These are phyloP conservation scores for Hordeum marinum DNA, from an alignment of 176 grass and related monocot species.

Conservation along the genomic window DNA sequence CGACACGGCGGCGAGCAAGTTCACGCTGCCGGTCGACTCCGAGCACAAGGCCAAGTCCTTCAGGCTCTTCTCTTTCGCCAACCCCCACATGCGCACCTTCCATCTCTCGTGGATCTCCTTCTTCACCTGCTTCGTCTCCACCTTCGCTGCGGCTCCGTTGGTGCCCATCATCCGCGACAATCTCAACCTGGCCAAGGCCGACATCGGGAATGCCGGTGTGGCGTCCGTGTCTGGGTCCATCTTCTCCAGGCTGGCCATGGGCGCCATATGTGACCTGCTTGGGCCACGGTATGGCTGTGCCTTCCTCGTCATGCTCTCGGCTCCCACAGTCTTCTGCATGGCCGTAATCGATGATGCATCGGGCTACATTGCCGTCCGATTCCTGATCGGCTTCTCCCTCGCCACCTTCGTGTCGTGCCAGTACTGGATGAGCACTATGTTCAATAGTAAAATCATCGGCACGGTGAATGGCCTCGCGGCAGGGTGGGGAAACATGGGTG, in stretches of 20 bases:
- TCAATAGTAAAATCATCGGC: conserved; percentile 70
- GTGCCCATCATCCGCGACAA: conserved; percentile 90
- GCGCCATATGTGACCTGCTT: conserved; percentile 59
- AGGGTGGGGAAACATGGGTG: not conserved
- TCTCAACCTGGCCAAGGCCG: conserved; percentile 60
- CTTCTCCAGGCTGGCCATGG: conserved; percentile 88
- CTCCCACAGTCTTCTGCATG: not conserved
- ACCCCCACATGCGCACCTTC: conserved; percentile 74
- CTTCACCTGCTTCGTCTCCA: conserved; percentile 93
- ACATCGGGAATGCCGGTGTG: conserved; percentile 74
- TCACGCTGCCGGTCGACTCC: conserved; percentile 69
- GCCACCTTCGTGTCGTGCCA: conserved; percentile 67
- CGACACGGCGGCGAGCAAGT: conserved; percentile 17
- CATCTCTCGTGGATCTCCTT: conserved; percentile 84
- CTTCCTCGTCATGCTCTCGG: conserved; percentile 66
- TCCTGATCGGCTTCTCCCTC: conserved; percentile 46
- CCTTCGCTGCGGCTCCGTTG: conserved; percentile 55
- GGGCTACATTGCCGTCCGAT: not conserved
- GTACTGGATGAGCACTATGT: conserved; percentile 95
- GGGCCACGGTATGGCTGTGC: conserved; percentile 77
- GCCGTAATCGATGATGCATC: not conserved
- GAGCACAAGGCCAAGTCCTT: conserved; percentile 81
- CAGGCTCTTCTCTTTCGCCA: conserved; percentile 55
- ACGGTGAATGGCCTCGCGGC: not conserved
- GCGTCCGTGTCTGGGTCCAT: conserved; percentile 85